Evolutionary conservation across 1,139 yeast genomes (phyloP), one percentile per base, ranked within the genome.

Genomic region (Lodderomyces elongisporus): DNA sequence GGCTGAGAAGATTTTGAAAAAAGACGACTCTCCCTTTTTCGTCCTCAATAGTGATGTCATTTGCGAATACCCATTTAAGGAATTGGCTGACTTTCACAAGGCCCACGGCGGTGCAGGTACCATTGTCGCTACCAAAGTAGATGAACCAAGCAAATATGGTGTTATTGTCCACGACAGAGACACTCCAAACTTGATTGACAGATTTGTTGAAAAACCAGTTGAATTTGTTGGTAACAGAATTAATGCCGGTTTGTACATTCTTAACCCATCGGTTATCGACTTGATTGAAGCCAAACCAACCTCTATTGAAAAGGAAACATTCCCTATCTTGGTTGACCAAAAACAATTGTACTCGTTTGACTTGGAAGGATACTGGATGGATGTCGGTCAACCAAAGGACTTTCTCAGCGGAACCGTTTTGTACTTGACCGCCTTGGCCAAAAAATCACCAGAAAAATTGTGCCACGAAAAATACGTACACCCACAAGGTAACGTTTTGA

Each of bases 321-420:
- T 93, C 96, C 99, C 99, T 54, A 70, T 74, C 55, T 78, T 93
- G 54, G 96, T 93, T 48, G 93, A 84, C 64, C 72, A 81, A 60
- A 89, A 84, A 58, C 77, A 85, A 45, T 75, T 93, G 54, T 94
- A 81, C 76, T 88, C 97, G 39, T 93, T 85, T 58, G 99, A 93
- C 65, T 79, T 93, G 58, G 96, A 91, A 71, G 98, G 98, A 47
- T 93, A 80, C 85, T 93, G 99, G 99, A 93, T 93, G 98, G 99
- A 93, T 65, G 96, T 93, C 52, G 99, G 99, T 64, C 99, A 93
- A 74, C 99, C 99, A 75, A 91, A 91, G 79, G 99, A 93, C 69
- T 93, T 88, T 80, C 73, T 93, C 52, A 81, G 96, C 41, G 99
- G 99, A 63, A 87, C 97, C 56, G 81, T 88, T 51, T 75, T 91